These are phyloP conservation scores for Jatropha curcas DNA, from an alignment of 345 rosid genomes.

Conservation along the genomic window DNA sequence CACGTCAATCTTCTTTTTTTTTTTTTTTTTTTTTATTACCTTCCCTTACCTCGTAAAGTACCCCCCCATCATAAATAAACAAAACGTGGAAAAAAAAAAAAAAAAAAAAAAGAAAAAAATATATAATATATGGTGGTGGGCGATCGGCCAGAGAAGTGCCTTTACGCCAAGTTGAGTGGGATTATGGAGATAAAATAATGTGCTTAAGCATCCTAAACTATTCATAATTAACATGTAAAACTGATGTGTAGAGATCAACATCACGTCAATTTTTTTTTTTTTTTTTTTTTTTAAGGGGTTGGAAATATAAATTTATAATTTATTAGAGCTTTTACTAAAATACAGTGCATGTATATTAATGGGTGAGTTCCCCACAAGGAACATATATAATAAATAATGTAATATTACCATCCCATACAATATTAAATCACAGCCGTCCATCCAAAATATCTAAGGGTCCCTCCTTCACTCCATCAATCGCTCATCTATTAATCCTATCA, in stretches of 20 bases:
- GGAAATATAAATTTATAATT: too few relatives aligned
- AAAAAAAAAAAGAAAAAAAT: too few relatives aligned
- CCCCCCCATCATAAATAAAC: too few relatives aligned
- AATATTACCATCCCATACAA: slow-evolving; percentile 9
- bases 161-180: slow-evolving; percentile 6
- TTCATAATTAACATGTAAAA: slow-evolving; percentile 3
- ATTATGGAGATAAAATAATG: background rate
- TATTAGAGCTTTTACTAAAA: background rate
- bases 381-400: background rate
- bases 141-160: background rate
- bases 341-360: too few relatives aligned
- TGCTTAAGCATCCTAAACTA: slow-evolving; percentile 4
- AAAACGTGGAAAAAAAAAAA: too few relatives aligned
- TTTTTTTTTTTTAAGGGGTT: background rate
- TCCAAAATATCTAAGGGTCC: slow-evolving; percentile 3
- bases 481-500: background rate
- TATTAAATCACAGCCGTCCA: too few relatives aligned
- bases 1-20: background rate
- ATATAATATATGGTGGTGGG: background rate
- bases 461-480: too few relatives aligned
- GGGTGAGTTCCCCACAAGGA: slow-evolving; percentile 1
- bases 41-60: too few relatives aligned
- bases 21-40: too few relatives aligned
- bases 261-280: background rate
- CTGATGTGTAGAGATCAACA: slow-evolving; percentile 9